These are phyloP conservation scores for Vitis amurensis DNA, from an alignment of 164 flowering plant genomes.

Conservation along the genomic window DNA sequence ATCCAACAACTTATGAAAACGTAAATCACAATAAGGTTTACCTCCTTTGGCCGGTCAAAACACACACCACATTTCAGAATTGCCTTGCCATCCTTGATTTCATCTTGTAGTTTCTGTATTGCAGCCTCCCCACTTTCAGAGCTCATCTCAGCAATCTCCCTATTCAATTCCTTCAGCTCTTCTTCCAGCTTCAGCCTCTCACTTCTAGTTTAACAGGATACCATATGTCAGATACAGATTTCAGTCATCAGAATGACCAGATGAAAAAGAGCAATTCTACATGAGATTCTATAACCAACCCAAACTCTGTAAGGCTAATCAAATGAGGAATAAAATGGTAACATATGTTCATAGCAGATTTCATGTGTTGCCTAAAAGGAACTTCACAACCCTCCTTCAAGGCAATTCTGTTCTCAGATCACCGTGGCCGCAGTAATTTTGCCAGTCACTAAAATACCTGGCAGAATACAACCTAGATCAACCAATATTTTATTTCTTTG, in stretches of 20 bases:
- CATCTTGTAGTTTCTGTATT: slow-evolving; percentile 79
- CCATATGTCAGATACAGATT: not conserved
- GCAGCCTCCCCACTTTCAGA: slow-evolving; percentile 80
- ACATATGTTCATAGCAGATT: not conserved
- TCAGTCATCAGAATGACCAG: not conserved
- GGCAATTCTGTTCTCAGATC: not conserved
- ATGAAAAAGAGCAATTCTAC: not conserved
- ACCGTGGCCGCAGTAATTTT: not conserved
- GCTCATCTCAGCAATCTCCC: slow-evolving; percentile 53
- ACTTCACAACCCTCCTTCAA: not conserved
- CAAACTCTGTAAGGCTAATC: not conserved
- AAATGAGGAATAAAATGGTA: not conserved
- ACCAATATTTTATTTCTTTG: not conserved
- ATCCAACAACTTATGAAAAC: not conserved
- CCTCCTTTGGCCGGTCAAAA: slow-evolving; percentile 94
- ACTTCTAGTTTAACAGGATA: slow-evolving; percentile 36
- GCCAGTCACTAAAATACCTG: not conserved
- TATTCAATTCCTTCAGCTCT: slow-evolving; percentile 64
- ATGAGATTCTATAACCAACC: not conserved
- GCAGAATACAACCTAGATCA: not conserved
- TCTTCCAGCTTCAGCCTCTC: slow-evolving; percentile 72
- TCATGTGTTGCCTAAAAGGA: not conserved
- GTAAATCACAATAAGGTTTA: slow-evolving; percentile 8
- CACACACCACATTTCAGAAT: slow-evolving; percentile 93
- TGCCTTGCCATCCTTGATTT: slow-evolving; percentile 82